Conservation (phyloP, 2,329 filamentous ascomycete species). For the Aspergillus carbonarius region DNA sequence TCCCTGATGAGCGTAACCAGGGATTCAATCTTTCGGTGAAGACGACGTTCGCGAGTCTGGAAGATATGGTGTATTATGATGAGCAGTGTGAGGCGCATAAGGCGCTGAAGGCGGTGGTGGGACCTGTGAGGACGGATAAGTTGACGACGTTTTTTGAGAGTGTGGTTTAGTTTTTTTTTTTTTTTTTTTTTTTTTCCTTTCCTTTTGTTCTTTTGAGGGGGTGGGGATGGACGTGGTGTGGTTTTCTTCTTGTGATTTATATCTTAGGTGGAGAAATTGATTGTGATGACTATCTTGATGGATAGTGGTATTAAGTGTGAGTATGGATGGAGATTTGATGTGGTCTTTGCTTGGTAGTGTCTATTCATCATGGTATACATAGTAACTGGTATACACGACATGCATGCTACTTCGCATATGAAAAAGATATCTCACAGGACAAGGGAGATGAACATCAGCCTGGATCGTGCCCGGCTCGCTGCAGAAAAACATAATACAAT, state of each 20-base stretch:
- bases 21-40: slow-evolving; percentile 66
- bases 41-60: slow-evolving; percentile 62
- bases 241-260: background rate
- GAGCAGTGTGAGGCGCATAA: slow-evolving; percentile 57
- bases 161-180: slow-evolving; percentile 24
- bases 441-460: too few species aligned
- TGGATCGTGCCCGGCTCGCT: too few species aligned
- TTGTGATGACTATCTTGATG: too few species aligned
- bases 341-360: too few species aligned
- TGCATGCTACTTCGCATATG: too few species aligned
- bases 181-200: too few species aligned
- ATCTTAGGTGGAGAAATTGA: background rate
- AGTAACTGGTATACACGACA: too few species aligned
- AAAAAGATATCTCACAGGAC: too few species aligned
- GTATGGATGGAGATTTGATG: too few species aligned
- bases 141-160: slow-evolving; percentile 41
- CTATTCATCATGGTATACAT: too few species aligned
- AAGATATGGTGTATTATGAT: slow-evolving; percentile 72
- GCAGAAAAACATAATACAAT: slow-evolving; percentile 21
- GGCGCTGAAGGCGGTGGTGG: slow-evolving; percentile 43
- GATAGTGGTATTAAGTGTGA: too few species aligned
- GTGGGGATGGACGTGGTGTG: too few species aligned
- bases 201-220: background rate
- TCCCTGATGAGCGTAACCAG: slow-evolving; percentile 60
- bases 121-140: slow-evolving; percentile 35